Conservation (phyloP, 768 basidiomycete genomes). For the Coprinopsis sp. region DNA sequence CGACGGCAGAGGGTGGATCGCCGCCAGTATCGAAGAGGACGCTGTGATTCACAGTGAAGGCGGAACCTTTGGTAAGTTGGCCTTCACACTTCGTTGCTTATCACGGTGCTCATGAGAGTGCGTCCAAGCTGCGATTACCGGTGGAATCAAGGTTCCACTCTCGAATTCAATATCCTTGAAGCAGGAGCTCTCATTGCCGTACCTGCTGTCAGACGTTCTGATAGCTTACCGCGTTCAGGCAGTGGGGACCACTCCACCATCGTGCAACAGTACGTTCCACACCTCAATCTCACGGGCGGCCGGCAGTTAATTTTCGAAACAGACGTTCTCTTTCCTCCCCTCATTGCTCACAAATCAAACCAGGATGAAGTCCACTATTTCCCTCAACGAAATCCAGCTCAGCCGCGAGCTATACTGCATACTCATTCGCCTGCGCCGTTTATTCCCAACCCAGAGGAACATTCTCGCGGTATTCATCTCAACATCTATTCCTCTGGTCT, state of each 20-base stretch:
- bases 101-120: constrained; percentile 11
- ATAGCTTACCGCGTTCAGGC: constrained; percentile 59
- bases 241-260: constrained; percentile 19
- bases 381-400: constrained; percentile 36
- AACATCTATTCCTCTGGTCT: constrained; percentile 55
- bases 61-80: constrained; percentile 41
- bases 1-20: constrained; percentile 57
- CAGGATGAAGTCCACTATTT: constrained; percentile 65
- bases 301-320: constrained; percentile 8
- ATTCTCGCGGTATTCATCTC: constrained; percentile 42
- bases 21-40: constrained; percentile 44
- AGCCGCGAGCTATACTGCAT: constrained; percentile 52
- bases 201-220: constrained; percentile 54
- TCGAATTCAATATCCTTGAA: constrained; percentile 30
- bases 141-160: constrained; percentile 29
- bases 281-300: background rate
- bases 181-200: constrained; percentile 47
- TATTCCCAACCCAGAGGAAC: constrained; percentile 33
- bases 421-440: constrained; percentile 69
- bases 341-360: constrained; percentile 61
- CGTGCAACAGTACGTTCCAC: constrained; percentile 30
- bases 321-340: constrained; percentile 57
- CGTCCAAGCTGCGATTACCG: constrained; percentile 36
- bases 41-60: constrained; percentile 28
- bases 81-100: background rate